Conservation (phyloP, 768 basidiomycete genomes). For the Kwoniella europaea region DNA sequence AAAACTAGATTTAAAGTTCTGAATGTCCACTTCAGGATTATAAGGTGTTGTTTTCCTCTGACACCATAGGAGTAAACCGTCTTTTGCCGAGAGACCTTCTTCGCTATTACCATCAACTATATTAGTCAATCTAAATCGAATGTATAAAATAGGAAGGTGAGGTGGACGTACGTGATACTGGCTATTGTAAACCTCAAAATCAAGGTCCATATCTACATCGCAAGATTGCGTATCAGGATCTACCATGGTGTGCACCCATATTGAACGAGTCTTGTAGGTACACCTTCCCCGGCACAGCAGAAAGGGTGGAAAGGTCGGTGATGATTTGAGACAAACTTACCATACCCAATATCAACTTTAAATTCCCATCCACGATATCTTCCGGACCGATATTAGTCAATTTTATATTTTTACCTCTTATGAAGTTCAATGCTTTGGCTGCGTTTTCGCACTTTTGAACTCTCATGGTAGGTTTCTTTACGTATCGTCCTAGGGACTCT, state of each 20-base stretch:
- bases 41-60: constrained; percentile 93
- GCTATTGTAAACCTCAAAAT: constrained; percentile 97
- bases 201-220: constrained; percentile 83
- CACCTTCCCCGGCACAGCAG: background rate
- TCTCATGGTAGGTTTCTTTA: constrained; percentile 83
- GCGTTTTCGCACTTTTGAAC: constrained; percentile 98
- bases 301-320: background rate
- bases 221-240: too few species aligned
- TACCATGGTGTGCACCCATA: too few species aligned
- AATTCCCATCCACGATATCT: constrained; percentile 98
- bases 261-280: too few species aligned
- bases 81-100: constrained; percentile 98
- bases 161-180: constrained; percentile 79
- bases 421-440: constrained; percentile 93
- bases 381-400: constrained; percentile 95
- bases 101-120: constrained; percentile 65
- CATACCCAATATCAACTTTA: constrained; percentile 87
- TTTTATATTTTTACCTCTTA: constrained; percentile 89
- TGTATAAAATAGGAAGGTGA: background rate
- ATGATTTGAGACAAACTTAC: constrained; percentile 26
- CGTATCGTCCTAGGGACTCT: constrained; percentile 87
- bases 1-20: constrained; percentile 92
- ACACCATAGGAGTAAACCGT: constrained; percentile 96
- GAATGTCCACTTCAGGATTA: constrained; percentile 80
- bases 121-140: too few species aligned